Evolutionary conservation across 179 eudicot species (phyloP).

Genomic region (Drosera spatulata): DNA sequence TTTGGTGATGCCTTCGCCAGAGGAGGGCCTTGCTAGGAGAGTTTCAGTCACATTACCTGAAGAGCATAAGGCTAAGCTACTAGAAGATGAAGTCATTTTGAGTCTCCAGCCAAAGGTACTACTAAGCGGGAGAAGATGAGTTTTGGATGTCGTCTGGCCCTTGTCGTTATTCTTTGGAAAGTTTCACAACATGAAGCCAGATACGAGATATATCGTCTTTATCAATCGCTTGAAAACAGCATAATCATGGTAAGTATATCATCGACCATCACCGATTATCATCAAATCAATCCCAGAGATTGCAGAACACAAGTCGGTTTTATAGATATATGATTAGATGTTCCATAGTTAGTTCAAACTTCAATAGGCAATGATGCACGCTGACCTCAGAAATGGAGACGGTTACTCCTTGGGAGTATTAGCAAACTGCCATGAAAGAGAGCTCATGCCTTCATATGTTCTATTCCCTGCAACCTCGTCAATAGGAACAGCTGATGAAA

Average conservation of each 20-base stretch:
- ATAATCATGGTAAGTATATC: no score
- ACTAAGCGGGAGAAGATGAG: constrained; percentile 17
- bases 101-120: constrained; percentile 33
- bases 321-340: not conserved
- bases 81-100: constrained; percentile 25
- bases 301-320: no score
- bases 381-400: not conserved
- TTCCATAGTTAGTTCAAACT: not conserved
- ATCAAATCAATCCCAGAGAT: no score
- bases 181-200: not conserved
- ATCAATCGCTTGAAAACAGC: no score
- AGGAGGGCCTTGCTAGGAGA: constrained; percentile 36
- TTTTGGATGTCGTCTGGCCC: not conserved
- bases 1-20: constrained; percentile 47
- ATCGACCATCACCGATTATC: no score
- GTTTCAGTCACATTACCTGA: constrained; percentile 34
- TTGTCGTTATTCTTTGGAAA: not conserved
- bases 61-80: constrained; percentile 20
- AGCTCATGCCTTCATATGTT: not conserved
- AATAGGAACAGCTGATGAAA: no score
- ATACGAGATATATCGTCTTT: no score
- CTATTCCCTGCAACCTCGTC: not conserved
- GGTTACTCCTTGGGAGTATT: not conserved
- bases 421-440: not conserved
- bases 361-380: not conserved